These are phyloP conservation scores for Cardamine chenopodiifolia DNA, from an alignment of 345 rosid genomes.

Conservation along the genomic window DNA sequence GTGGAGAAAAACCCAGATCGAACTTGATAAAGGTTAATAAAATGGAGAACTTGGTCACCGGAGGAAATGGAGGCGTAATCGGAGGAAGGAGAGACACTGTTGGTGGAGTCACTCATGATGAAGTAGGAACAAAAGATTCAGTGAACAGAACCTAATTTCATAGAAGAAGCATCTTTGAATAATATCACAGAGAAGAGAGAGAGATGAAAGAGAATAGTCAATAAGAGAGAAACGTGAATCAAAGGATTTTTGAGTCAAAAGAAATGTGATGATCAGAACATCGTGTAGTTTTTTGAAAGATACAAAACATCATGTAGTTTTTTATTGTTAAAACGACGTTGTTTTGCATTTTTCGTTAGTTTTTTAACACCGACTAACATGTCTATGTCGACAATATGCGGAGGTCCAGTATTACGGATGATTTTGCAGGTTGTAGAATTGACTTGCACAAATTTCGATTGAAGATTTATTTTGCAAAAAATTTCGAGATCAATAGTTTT, in stretches of 20 bases:
- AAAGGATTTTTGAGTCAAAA: constrained; percentile 23
- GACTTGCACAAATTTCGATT: too few relatives aligned
- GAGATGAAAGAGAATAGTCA: constrained; percentile 35
- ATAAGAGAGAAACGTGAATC: constrained; percentile 19
- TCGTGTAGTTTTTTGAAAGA: too few relatives aligned
- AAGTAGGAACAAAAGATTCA: constrained; percentile 19
- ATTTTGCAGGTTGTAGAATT: too few relatives aligned
- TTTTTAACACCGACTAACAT: too few relatives aligned
- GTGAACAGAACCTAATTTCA: constrained; percentile 26
- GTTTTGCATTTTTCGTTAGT: too few relatives aligned
- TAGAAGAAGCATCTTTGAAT: constrained; percentile 36
- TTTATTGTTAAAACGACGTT: too few relatives aligned
- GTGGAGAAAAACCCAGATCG: constrained; percentile 4
- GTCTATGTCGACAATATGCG: too few relatives aligned
- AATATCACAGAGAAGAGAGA: constrained; percentile 23
- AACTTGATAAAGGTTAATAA: neutral
- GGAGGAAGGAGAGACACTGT: constrained; percentile 56
- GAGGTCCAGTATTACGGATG: too few relatives aligned
- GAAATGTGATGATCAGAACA: constrained; percentile 5
- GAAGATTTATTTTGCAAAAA: too few relatives aligned
- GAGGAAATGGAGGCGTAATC: constrained; percentile 64
- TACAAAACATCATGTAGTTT: too few relatives aligned
- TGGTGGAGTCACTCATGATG: constrained; percentile 77
- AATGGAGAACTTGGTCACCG: constrained; percentile 60
- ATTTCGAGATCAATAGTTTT: too few relatives aligned